Evolutionary conservation across 2,329 filamentous ascomycete genomes (phyloP).

Genomic region (Diaporthe sp.): DNA sequence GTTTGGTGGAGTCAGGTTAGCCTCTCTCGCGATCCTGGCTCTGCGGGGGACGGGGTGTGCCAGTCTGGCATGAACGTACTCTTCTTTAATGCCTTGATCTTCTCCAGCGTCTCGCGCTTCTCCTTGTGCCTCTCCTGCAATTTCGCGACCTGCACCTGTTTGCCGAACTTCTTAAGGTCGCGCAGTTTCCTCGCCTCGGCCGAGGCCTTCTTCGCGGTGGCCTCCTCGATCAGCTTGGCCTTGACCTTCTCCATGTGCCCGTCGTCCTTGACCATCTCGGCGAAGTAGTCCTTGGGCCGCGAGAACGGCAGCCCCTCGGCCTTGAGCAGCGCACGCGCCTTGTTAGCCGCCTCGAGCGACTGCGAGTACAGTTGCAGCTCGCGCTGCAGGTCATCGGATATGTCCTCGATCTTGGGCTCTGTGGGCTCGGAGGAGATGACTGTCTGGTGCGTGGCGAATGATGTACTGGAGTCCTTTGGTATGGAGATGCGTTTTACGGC

Average conservation of each 20-base stretch:
- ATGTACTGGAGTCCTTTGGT: constrained; percentile 74
- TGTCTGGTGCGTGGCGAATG: constrained; percentile 88
- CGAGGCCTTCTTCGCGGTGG: constrained; percentile 90
- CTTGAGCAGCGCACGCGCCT: constrained; percentile 80
- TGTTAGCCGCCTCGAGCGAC: constrained; percentile 82
- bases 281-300: constrained; percentile 94
- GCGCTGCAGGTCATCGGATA: constrained; percentile 91
- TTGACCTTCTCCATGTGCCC: constrained; percentile 99
- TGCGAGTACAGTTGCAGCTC: constrained; percentile 96
- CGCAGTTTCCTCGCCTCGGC: constrained; percentile 92
- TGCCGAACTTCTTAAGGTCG: constrained; percentile 99
- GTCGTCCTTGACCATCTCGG: constrained; percentile 99
- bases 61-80: constrained; percentile 73
- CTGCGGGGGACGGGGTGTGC: background rate
- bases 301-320: constrained; percentile 89
- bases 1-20: background rate
- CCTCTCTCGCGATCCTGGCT: no score
- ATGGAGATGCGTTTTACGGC: constrained; percentile 85
- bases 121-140: constrained; percentile 93
- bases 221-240: constrained; percentile 91
- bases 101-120: constrained; percentile 93
- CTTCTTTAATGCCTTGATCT: constrained; percentile 94
- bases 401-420: constrained; percentile 78
- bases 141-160: constrained; percentile 97
- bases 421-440: constrained; percentile 78